Conservation (phyloP, 805 yeast genomes). For the Kazachstania martiniae region DNA sequence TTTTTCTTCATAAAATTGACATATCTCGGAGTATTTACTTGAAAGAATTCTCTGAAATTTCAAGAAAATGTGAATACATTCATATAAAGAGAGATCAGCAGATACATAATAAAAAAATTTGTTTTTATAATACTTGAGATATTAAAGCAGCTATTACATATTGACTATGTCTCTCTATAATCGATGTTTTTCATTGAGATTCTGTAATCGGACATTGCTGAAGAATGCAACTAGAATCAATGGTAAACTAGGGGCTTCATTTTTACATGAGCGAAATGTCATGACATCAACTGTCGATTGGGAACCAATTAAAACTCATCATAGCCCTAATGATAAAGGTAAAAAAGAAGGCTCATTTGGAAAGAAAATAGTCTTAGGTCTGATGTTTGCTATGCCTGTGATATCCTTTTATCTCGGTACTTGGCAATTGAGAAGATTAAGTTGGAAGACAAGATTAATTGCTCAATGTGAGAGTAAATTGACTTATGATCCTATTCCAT, state of each 20-base stretch:
- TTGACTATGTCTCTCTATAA: no score
- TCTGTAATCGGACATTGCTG: no score
- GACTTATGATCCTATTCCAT: conserved; percentile 56
- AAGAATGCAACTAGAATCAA: not conserved
- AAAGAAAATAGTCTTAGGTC: conserved; percentile 28
- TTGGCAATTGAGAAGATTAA: conserved; percentile 81
- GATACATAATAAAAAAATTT: no score
- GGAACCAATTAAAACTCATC: conserved; percentile 57
- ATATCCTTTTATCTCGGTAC: conserved; percentile 78
- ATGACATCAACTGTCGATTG: conserved; percentile 73
- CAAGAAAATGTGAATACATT: no score
- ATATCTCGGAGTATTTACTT: no score
- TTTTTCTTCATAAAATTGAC: conserved; percentile 1
- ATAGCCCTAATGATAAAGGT: conserved; percentile 30
- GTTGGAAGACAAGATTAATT: conserved; percentile 81
- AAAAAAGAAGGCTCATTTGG: conserved; percentile 15
- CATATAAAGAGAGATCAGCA: no score
- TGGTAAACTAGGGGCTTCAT: not conserved
- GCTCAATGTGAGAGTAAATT: conserved; percentile 75
- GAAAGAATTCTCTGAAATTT: no score
- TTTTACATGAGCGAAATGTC: conserved; percentile 21
- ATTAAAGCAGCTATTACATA: no score
- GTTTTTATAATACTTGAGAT: no score
- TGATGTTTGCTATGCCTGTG: conserved; percentile 66
- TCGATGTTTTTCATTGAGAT: no score